Percentiles rank a stretch among this genome's conserved stretches.
Conservation (phyloP, 129 eudicot genomes). For the Logfia minima region DNA sequence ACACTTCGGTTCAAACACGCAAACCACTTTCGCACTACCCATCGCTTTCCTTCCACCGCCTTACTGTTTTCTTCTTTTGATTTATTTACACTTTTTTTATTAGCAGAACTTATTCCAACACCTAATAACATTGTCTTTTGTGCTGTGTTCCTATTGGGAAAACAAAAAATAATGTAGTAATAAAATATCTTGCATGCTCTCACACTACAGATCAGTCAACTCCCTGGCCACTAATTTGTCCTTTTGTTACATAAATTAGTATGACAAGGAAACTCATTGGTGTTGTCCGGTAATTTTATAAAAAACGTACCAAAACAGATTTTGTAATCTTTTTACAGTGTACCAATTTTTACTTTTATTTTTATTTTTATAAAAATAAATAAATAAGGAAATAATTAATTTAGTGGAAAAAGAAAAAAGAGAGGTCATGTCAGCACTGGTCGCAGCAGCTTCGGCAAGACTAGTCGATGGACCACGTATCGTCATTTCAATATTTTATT, state of each 20-base stretch:
- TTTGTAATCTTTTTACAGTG: constrained; percentile 22
- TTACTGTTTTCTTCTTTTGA: constrained; percentile 4
- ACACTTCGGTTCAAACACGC: constrained; percentile 36
- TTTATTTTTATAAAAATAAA: background rate
- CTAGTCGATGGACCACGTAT: constrained; percentile 40
- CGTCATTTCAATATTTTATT: constrained; percentile 25
- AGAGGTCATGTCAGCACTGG: constrained; percentile 36
- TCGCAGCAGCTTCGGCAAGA: constrained; percentile 39
- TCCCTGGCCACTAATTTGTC: constrained; percentile 11
- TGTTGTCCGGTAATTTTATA: background rate
- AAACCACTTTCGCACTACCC: constrained; percentile 35
- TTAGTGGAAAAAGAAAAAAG: background rate
- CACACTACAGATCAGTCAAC: background rate
- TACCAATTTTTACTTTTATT: no score
- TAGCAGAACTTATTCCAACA: background rate
- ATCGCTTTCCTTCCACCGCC: constrained; percentile 37
- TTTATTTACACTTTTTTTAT: background rate
- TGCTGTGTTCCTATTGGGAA: background rate
- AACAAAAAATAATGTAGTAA: background rate
- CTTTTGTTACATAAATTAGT: background rate
- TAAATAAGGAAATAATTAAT: background rate
- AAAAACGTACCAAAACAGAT: constrained; percentile 1
- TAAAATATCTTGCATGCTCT: background rate
- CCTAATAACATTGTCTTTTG: background rate
- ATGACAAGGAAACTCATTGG: background rate